These are phyloP conservation scores for Cytospora chrysosperma DNA, from an alignment of 2,329 filamentous ascomycete species.

Conservation along the genomic window DNA sequence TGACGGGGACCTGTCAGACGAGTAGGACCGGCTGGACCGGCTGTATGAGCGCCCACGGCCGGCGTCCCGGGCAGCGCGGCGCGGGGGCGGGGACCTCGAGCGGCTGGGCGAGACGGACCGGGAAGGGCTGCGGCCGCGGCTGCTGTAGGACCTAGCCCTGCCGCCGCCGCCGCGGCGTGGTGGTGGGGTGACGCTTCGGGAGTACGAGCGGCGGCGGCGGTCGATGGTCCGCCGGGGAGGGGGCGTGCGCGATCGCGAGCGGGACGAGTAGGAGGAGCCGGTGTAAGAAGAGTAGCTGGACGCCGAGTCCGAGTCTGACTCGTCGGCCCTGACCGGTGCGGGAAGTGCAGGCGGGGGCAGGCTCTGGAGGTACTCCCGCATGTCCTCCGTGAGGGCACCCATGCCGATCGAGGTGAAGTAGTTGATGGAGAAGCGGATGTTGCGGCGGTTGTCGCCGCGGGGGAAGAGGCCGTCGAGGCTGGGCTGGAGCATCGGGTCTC, in stretches of 20 bases:
- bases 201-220: slow-evolving; percentile 39
- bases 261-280: slow-evolving; percentile 58
- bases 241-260: slow-evolving; percentile 45
- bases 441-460: slow-evolving; percentile 73
- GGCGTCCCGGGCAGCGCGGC: slow-evolving; percentile 15
- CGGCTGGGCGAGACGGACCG: slow-evolving; percentile 37
- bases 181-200: slow-evolving; percentile 33
- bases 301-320: slow-evolving; percentile 69
- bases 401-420: slow-evolving; percentile 99
- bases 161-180: slow-evolving; percentile 24
- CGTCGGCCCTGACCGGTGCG: slow-evolving; percentile 57
- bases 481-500: slow-evolving; percentile 74
- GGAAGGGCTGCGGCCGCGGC: slow-evolving; percentile 33
- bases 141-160: slow-evolving; percentile 24
- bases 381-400: slow-evolving; percentile 90
- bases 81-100: slow-evolving; percentile 25
- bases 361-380: slow-evolving; percentile 88
- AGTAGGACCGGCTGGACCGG: slow-evolving; percentile 21
- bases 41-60: slow-evolving; percentile 22
- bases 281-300: slow-evolving; percentile 79
- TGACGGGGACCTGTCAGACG: slow-evolving; percentile 19
- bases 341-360: slow-evolving; percentile 81
- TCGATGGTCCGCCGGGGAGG: slow-evolving; percentile 36
- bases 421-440: slow-evolving; percentile 96
- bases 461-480: slow-evolving; percentile 87